Evolutionary conservation across 441 rosid genomes (phyloP), one percentile per base, ranked within the genome.

Genomic region (Populus hybrid): DNA sequence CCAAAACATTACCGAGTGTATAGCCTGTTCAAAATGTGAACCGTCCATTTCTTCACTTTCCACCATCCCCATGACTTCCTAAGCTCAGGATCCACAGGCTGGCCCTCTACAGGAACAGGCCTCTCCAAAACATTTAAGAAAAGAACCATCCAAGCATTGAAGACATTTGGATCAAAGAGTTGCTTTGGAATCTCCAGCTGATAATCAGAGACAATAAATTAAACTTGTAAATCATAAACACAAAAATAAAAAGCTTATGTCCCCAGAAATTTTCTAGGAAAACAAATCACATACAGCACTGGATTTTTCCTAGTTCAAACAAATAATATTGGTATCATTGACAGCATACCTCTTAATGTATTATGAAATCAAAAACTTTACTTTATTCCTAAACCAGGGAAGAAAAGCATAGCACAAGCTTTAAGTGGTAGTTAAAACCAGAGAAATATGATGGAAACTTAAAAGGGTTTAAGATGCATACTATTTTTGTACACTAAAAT

Each of bases 61-160:
- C 99, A 96, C 99, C 99, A 96, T 7, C 98, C 98, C 99, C 99
- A 96, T 69, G 97, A 90, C 84, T 94, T 96, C 83, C 98, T 88
- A 42, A 88, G 87, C 78, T 96, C 99, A 7, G 90, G 95, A 84
- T 96, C 99, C 67, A 80, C 77, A 82, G 99, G 98, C 81, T 96
- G 96, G 9, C 97, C 97, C 85, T 96, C 99, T 19, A 77, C 16
- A 23, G 96, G 97, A 79, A 96, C 93, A 67, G 98, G 90, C 83
- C 98, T 92, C 85, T 94, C 98, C 92, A 96, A 85, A 79, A 92
- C 81, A 80, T 86, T 96, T 78, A 94, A 86, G 89, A 96, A 94
- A 79, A 96, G 94, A 76, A 83, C 73, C 99, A 96, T 96, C 99
- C 99, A 96, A 70, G 91, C 96, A 85, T 91, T 91, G 80, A 96